Percentiles rank a stretch among this genome's conserved stretches.
These are phyloP conservation scores for maize (Zea mays) DNA, from an alignment of 176 grass and related monocot genomes.

Conservation along the genomic window DNA sequence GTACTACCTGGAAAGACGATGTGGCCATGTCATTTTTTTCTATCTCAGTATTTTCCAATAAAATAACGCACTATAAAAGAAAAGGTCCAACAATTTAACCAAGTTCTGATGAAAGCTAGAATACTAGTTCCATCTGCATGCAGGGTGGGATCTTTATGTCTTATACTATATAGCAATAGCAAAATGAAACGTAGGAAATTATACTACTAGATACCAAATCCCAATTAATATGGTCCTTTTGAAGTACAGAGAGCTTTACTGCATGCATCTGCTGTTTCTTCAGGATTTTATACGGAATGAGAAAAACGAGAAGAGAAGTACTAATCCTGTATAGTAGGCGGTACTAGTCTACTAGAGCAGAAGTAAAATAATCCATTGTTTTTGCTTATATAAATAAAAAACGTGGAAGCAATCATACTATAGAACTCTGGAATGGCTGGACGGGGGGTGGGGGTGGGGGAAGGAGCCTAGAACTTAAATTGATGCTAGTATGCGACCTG, in stretches of 20 bases:
- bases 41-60: neutral
- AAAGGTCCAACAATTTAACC: neutral
- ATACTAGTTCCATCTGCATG: neutral
- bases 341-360: neutral
- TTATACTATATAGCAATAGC: neutral
- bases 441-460: neutral
- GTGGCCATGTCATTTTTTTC: neutral
- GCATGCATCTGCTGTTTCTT: neutral
- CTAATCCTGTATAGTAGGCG: neutral
- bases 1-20: neutral
- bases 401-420: neutral
- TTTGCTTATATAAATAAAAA: neutral
- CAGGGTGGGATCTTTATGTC: neutral
- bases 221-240: neutral
- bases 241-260: neutral
- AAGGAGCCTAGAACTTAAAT: neutral
- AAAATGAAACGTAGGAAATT: neutral
- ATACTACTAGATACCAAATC: neutral
- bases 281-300: neutral
- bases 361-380: conserved; percentile 13
- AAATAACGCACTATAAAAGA: neutral
- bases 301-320: neutral
- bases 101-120: neutral
- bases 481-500: neutral
- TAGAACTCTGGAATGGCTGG: neutral